Evolutionary conservation across 1,284 basidiomycete species (phyloP).

Genomic region (Coniferiporia weirii): DNA sequence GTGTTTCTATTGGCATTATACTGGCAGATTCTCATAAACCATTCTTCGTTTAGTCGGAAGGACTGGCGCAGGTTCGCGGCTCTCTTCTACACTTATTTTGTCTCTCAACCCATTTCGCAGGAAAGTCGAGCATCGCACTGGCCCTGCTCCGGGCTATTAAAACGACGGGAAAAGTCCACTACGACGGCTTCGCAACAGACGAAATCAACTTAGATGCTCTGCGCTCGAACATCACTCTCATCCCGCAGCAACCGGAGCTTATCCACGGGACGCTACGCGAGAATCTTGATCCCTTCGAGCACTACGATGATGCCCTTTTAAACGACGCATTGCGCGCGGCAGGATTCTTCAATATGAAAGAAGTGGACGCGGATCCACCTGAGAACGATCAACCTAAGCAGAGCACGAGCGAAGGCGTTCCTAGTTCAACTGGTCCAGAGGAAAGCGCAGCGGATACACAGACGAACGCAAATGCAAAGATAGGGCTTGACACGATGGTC

Average conservation of each 20-base stretch:
- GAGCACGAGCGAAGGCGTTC: conserved; percentile 37
- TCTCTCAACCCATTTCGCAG: neutral
- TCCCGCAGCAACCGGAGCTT: conserved; percentile 41
- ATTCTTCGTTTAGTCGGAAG: conserved; percentile 27
- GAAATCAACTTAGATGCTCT: conserved; percentile 40
- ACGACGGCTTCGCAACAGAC: conserved; percentile 29
- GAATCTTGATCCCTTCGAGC: conserved; percentile 36
- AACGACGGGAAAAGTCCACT: conserved; percentile 36
- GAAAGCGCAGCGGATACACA: neutral
- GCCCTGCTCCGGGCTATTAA: conserved; percentile 39
- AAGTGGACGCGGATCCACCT: neutral
- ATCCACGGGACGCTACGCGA: conserved; percentile 23
- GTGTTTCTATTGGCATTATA: neutral
- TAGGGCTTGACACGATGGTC: conserved; percentile 15
- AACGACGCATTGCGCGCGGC: conserved; percentile 43
- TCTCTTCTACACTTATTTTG: neutral
- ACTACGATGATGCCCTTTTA: conserved; percentile 43
- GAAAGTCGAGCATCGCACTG: conserved; percentile 34
- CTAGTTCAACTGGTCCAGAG: conserved; percentile 29
- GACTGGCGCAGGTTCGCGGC: conserved; percentile 33
- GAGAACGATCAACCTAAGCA: conserved; percentile 26
- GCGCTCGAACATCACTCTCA: conserved; percentile 41
- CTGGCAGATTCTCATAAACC: neutral
- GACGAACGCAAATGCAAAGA: neutral
- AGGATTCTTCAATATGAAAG: conserved; percentile 29